Percentiles rank a stretch among this genome's conserved stretches.
phyloP scores from a whole-genome alignment of 2,329 filamentous ascomycete species.

The Saccharata proteae region DNA sequence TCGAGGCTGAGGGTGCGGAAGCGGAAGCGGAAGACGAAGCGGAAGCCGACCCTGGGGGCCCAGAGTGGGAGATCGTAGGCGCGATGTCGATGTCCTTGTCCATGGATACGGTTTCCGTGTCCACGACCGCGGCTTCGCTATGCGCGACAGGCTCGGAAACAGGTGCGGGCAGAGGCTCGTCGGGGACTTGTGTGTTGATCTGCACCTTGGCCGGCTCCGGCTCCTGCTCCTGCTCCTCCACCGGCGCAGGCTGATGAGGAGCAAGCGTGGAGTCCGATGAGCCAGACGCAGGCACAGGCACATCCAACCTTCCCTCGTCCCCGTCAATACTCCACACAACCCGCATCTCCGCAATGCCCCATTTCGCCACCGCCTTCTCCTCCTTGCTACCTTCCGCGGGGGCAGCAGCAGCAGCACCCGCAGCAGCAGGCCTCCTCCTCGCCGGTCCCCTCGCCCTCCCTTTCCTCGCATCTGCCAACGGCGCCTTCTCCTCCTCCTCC shows the following conservation, averaged over 20 bases:
- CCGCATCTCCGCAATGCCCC: background rate
- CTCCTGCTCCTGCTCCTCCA: slow-evolving; percentile 1
- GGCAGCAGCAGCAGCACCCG: slow-evolving; percentile 26
- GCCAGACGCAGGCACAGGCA: slow-evolving; percentile 12
- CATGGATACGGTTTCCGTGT: too few relatives aligned
- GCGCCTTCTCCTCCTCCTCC: slow-evolving; percentile 57
- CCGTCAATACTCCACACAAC: slow-evolving; percentile 14
- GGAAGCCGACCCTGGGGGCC: too few relatives aligned
- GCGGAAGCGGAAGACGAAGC: too few relatives aligned
- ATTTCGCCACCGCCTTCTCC: slow-evolving; percentile 22
- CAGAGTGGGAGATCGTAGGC: too few relatives aligned
- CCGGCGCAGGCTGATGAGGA: background rate
- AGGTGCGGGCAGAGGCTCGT: slow-evolving; percentile 5
- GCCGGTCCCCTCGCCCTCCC: slow-evolving; percentile 79
- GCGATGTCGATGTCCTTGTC: too few relatives aligned
- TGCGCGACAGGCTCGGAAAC: too few relatives aligned
- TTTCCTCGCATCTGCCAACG: slow-evolving; percentile 82
- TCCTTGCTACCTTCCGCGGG: slow-evolving; percentile 30
- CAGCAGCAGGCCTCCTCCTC: slow-evolving; percentile 52
- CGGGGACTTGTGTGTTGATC: slow-evolving; percentile 6
- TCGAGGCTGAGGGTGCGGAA: too few relatives aligned
- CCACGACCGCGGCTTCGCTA: too few relatives aligned
- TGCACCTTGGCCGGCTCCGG: background rate
- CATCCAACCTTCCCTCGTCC: slow-evolving; percentile 21
- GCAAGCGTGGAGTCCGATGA: background rate